These are phyloP conservation scores for Ogataea glucozyma DNA, from an alignment of 805 yeast species.

Conservation along the genomic window DNA sequence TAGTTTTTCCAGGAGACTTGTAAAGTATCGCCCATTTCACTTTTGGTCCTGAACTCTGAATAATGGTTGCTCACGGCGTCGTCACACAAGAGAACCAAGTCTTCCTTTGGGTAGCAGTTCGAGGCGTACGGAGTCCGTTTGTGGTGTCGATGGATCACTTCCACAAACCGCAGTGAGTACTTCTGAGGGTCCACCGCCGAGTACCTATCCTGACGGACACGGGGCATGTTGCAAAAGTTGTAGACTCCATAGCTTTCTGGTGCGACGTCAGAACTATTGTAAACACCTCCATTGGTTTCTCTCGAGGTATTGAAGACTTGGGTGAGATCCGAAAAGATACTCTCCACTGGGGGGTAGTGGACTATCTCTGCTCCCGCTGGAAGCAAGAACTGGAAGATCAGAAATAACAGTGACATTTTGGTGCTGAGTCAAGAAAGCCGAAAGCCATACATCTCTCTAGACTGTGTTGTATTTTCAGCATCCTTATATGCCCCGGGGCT, in stretches of 20 bases:
- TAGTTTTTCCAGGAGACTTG: constrained; percentile 27
- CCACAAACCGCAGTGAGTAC: constrained; percentile 39
- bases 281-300: constrained; percentile 32
- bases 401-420: not conserved
- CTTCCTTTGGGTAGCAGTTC: constrained; percentile 38
- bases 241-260: constrained; percentile 37
- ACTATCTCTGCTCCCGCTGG: too few relatives aligned
- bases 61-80: constrained; percentile 33
- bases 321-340: constrained; percentile 22
- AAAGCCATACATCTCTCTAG: too few relatives aligned
- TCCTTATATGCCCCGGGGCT: too few relatives aligned
- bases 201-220: constrained; percentile 37
- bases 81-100: constrained; percentile 31
- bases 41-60: constrained; percentile 20
- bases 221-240: constrained; percentile 49
- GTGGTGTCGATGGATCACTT: constrained; percentile 46
- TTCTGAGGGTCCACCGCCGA: constrained; percentile 21
- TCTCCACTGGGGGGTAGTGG: constrained; percentile 19
- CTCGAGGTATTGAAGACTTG: constrained; percentile 25
- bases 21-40: constrained; percentile 12
- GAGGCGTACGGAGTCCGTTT: constrained; percentile 43
- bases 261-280: constrained; percentile 25
- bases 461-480: too few relatives aligned
- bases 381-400: not conserved
- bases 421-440: too few relatives aligned